Evolutionary conservation across 495 filamentous ascomycete genomes (phyloP), one percentile per base, ranked within the genome.

Genomic region (Friedmanniomyces endolithicus): DNA sequence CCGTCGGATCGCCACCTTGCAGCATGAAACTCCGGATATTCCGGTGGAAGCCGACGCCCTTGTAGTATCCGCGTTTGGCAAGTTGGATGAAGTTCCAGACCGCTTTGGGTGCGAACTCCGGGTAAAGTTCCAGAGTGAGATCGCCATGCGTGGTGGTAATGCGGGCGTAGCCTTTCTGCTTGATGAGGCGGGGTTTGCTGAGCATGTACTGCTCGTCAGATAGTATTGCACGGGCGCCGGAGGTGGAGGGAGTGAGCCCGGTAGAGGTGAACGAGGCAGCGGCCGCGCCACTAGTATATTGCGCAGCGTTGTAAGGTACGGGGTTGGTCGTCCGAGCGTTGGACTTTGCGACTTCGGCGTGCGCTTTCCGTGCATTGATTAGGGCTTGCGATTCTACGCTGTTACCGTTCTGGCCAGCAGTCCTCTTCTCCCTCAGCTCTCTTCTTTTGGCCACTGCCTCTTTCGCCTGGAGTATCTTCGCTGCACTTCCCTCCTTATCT

Each of bases 21-120:
- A 97, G 86, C 92, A 99, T 99, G 68, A 99, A 99, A 56, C 86
- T 88, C 24, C 78, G 78, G 63, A 99, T 95, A 65, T 88, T 94
- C 48, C 92, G 82, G 68, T 99, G 92, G 65, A 97, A 97, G 20
- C 75, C 61, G 8, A 94, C 79, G 64, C 74, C 77, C 44, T 78
- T 80, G 72, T 96, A 99, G 71, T 95, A 94, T 0, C 90, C 94
- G 55, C 81, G 84, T 63, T 95, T 86, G 11, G 89, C 78, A 9
- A 99, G 74, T 48, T 86, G 83, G 40, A 92, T 76, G 68, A 99
- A 97, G 68, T 99, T 99, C 85, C 88, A 99, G 19, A 96, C 92
- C 3, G 92, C 89, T 57, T 83, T 82, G 0, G 92, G 92, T 1
- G 92, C 88, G 58, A 83, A 83, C 64, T 96, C 92, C 9, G 92